These are phyloP conservation scores for Colletotrichum sublineola DNA, from an alignment of 2,329 filamentous ascomycete species.

Conservation along the genomic window DNA sequence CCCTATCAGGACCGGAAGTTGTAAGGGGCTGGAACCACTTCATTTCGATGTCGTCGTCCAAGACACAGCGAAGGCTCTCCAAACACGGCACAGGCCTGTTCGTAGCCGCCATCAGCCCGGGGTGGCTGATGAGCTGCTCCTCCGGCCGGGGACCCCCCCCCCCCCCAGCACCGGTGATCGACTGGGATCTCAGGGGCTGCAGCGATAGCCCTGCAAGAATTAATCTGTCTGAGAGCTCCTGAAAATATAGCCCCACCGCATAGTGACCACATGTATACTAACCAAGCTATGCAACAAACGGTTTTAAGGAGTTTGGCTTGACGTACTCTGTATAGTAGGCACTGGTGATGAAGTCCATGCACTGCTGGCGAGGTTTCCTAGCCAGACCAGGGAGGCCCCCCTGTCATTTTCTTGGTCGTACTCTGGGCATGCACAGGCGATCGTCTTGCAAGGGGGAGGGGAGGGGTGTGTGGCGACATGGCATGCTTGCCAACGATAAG, in stretches of 20 bases:
- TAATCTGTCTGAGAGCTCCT: conserved; percentile 38
- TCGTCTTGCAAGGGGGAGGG: conserved; percentile 18
- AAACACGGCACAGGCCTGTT: conserved; percentile 28
- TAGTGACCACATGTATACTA: not conserved
- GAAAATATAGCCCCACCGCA: conserved; percentile 13
- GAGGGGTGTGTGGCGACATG: not conserved
- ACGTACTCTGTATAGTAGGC: conserved; percentile 6
- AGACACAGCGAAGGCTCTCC: conserved; percentile 9
- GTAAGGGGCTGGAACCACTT: conserved; percentile 26
- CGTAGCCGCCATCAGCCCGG: conserved; percentile 18
- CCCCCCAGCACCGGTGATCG: conserved; percentile 14
- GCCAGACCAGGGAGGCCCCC: conserved; percentile 4
- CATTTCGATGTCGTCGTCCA: conserved; percentile 24
- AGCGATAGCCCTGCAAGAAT: conserved; percentile 23
- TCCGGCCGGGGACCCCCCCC: conserved; percentile 16
- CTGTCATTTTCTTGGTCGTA: conserved; percentile 16
- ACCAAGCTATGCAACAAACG: conserved; percentile 5
- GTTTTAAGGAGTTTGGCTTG: conserved; percentile 27
- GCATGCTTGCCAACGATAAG: not conserved
- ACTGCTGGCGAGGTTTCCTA: not conserved
- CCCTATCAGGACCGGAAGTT: conserved; percentile 22
- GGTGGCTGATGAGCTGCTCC: conserved; percentile 29
- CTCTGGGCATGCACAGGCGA: conserved; percentile 31
- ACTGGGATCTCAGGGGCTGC: conserved; percentile 12
- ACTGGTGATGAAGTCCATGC: conserved; percentile 30